Evolutionary conservation across 352 stramenopile genomes (phyloP), one percentile per base, ranked within the genome.

Genomic region (Globisporangium echinulatum): DNA sequence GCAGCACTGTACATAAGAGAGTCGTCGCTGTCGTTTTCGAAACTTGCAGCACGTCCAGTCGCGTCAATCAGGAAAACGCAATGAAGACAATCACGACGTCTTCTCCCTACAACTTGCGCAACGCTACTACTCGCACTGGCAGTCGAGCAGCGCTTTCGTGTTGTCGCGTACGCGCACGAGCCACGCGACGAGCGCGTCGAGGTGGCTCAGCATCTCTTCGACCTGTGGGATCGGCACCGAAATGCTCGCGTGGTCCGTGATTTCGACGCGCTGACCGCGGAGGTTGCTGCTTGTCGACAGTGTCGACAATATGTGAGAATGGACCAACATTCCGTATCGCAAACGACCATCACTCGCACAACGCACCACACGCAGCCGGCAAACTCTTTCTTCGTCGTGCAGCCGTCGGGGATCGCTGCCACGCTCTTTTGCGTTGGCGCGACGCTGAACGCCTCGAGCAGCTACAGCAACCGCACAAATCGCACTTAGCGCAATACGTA

Each of bases 341-440:
- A 59, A 17, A 25, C 14, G 2, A 7, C 7, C 5, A 9, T 59
- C 14, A 58, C 40, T 17, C 0, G 36, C 15, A 38, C 1, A 10
- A 74, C 82, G 49, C 64, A 92, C 85, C 83, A 93, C 48, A 92
- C 78, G 42, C 74, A 83, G 17, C 83, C 85, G 36, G 85, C 74
- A 59, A 94, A 83, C 51, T 94, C 83, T 66, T 91, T 90, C 59
- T 84, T 87, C 36, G 71, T 84, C n/a, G 71, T 67, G 62, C 77
- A 90, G 10, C 78, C 76, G 43, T 86, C 75, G 7, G 78, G 77
- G 52, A 90, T 84, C 38, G 65, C 67, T 0, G 66, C 77, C 37
- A 81, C 63, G 4, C 50, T 46, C 55, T 91, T 92, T 17, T 87
- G 71, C 5, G 75, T 88, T 39, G 72, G 54, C 13, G 66, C 74